Evolutionary conservation across 2,329 filamentous ascomycete genomes (phyloP), one percentile per base, ranked within the genome.

Genomic region (Xylariaceae sp.): DNA sequence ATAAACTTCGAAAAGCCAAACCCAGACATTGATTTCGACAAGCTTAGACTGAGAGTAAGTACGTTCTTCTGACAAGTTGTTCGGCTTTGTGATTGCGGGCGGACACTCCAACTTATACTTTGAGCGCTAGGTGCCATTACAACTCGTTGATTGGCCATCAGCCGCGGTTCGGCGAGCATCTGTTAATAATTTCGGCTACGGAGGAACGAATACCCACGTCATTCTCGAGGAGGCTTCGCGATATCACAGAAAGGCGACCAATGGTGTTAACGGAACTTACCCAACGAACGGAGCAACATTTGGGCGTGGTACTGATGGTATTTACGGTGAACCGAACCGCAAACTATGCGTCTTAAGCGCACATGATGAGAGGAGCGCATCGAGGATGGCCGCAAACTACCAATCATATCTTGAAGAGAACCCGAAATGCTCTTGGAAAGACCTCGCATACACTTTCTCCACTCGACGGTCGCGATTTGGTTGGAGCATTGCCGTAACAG

Each of bases 161-260:
- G 43, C 45, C 38, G 33, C 48, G 31, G 12, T 55, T 43, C 22
- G 18, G 5, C 62, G 64, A 11, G 61, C 56, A 18, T 66, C 60
- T 41, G 60, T 73, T 19, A 73, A 71, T 56, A 65, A 60, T 12
- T 74, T 71, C 48, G 71, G 72, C 0, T 69, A 63, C 50, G 72
- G 72, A 6, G 71, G 72, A 3, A 61, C 66, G 13, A 73, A 74
- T 47, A 63, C 60, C 2, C 69, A 73, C 39, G 60, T 63, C 13
- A 56, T 68, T 16, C 14, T 67, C 0, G 67, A 68, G 38, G 50
- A 40, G 7, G 11, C 19, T 16, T 39, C 13, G 33, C 19, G 36
- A n/a, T 42, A 34, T 18, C 6, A 13, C 19, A 10, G 31, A 19
- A 38, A 42, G 17, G 41, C 33, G 10, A 51, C n/a, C n/a, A n/a